Percentiles rank a stretch among this genome's conserved stretches.
Evolutionary conservation across 257 asterid genomes (phyloP).

Genomic region (Gentiana macrophylla): DNA sequence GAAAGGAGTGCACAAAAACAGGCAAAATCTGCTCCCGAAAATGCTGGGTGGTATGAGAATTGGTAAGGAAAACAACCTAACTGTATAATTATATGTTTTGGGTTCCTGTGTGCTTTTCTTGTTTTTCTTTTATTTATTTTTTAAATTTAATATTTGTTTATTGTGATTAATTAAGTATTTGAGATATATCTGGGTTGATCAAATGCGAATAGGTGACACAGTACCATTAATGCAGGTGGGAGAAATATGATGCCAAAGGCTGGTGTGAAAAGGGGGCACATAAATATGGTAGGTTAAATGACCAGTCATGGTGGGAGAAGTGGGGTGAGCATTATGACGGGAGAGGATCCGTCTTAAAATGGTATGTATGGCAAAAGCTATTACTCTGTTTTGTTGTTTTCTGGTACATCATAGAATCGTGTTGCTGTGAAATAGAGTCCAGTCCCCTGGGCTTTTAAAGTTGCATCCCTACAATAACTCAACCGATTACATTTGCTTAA

Average conservation of each 20-base stretch:
- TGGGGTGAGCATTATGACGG: conserved; percentile 99
- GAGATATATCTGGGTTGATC: neutral
- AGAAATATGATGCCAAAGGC: conserved; percentile 96
- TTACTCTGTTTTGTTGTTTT: neutral
- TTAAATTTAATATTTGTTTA: neutral
- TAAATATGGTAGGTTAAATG: conserved; percentile 89
- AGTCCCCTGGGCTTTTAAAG: no score
- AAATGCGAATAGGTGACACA: no score
- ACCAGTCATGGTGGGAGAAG: conserved; percentile 99
- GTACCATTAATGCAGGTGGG: conserved; percentile 67
- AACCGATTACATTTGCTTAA: no score
- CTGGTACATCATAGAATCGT: neutral
- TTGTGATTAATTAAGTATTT: conserved; percentile 1
- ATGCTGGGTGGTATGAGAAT: conserved; percentile 96
- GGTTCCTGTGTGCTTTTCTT: no score
- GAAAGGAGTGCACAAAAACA: conserved; percentile 99
- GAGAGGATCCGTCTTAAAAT: conserved; percentile 91
- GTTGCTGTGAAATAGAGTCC: no score
- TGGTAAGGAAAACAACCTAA: conserved; percentile 47
- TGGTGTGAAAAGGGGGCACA: conserved; percentile 99
- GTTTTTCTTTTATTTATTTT: no score
- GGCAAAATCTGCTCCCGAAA: conserved; percentile 91
- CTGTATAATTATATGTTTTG: no score
- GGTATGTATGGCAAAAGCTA: conserved; percentile 35
- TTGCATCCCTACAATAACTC: no score